Percentiles rank a stretch among this genome's conserved stretches.
Evolutionary conservation across 306 rosid species (phyloP).

Genomic region (Quercus ilex): DNA sequence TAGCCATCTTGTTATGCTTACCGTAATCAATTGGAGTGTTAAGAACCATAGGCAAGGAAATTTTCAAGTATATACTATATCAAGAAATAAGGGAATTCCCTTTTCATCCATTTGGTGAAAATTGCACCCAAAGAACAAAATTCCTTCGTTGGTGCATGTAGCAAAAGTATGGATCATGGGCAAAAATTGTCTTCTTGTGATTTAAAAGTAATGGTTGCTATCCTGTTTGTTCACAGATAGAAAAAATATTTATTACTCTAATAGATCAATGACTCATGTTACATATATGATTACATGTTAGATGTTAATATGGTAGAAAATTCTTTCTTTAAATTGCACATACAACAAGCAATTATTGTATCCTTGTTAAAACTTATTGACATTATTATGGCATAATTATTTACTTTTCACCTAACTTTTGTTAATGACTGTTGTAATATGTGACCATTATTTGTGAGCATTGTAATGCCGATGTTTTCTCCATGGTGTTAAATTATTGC

Average conservation of each 20-base stretch:
- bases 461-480: not conserved
- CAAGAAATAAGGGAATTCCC: no score
- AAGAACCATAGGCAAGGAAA: no score
- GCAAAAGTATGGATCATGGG: not conserved
- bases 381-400: not conserved
- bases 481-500: constrained; percentile 18
- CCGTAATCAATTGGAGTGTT: no score
- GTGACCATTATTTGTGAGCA: constrained; percentile 5
- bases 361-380: not conserved
- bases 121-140: no score
- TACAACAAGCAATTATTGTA: not conserved
- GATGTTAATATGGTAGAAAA: no score
- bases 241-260: not conserved
- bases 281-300: not conserved
- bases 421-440: not conserved
- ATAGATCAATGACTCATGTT: not conserved
- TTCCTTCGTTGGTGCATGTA: not conserved
- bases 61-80: no score
- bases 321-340: not conserved
- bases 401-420: not conserved
- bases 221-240: not conserved
- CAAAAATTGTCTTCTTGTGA: constrained; percentile 20
- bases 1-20: no score
- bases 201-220: constrained; percentile 6
- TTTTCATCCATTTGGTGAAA: no score